Evolutionary conservation across 176 grass and related monocot species (phyloP).

Genomic region (Oryza longistaminata): DNA sequence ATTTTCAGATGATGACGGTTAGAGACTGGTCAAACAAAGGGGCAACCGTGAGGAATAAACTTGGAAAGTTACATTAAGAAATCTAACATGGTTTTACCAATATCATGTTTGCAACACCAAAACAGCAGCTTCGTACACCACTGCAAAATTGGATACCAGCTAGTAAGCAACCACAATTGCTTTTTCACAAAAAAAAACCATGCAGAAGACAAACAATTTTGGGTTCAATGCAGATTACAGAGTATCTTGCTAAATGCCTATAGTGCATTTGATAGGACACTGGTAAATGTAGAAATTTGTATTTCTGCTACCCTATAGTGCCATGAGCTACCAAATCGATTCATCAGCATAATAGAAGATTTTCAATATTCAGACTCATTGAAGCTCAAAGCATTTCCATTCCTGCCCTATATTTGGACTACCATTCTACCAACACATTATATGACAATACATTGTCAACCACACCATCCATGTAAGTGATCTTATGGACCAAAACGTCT

Average conservation of each 20-base stretch:
- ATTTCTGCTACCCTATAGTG: neutral
- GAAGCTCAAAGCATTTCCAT: neutral
- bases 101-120: conserved; percentile 97
- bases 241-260: neutral
- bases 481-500: neutral
- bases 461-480: neutral
- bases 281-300: conserved; percentile 1
- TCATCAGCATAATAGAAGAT: neutral
- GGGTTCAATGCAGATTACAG: neutral
- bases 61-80: conserved; percentile 33
- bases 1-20: conserved; percentile 33
- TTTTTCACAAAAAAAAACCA: conserved; percentile 24
- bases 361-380: neutral
- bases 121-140: conserved; percentile 93
- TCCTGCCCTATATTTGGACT: neutral
- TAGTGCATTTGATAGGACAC: neutral
- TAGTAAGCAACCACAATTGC: conserved; percentile 43
- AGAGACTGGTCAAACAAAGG: conserved; percentile 30
- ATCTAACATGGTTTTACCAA: conserved; percentile 80
- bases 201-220: neutral
- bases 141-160: conserved; percentile 59
- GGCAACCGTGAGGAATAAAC: conserved; percentile 7
- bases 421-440: conserved; percentile 6
- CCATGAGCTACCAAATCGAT: neutral
- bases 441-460: neutral